phyloP scores from a whole-genome alignment of 2,329 filamentous ascomycete species.

The Monilinia laxa region DNA sequence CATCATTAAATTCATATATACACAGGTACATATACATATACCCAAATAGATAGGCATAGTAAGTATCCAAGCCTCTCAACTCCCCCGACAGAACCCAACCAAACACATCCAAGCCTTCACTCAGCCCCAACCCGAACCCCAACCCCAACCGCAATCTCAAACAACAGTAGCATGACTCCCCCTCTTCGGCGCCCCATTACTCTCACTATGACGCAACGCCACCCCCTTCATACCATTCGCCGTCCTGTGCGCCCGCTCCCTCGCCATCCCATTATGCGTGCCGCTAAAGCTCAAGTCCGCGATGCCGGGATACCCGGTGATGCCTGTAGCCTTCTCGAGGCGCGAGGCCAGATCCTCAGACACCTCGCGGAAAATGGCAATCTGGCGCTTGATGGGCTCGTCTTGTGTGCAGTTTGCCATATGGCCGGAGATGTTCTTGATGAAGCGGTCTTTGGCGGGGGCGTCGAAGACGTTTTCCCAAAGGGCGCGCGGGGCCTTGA shows the following conservation, averaged over 20 bases:
- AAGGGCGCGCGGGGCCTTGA: conserved; percentile 39
- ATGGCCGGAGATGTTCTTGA: conserved; percentile 59
- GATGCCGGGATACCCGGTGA: conserved; percentile 60
- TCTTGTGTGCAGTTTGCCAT: conserved; percentile 52
- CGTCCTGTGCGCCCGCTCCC: conserved; percentile 45
- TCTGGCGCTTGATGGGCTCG: conserved; percentile 57
- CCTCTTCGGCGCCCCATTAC: conserved; percentile 50
- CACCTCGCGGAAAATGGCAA: conserved; percentile 59
- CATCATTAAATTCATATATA: no score
- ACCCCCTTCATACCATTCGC: conserved; percentile 51
- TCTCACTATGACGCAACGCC: conserved; percentile 41
- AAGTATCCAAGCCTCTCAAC: not conserved
- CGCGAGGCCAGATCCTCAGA: conserved; percentile 53
- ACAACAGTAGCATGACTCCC: conserved; percentile 23
- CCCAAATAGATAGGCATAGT: no score
- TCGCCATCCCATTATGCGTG: conserved; percentile 58
- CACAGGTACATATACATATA: no score
- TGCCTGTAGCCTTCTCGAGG: conserved; percentile 54
- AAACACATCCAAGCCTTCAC: not conserved
- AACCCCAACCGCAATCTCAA: no score
- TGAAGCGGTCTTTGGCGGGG: conserved; percentile 57
- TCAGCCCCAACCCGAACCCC: not conserved
- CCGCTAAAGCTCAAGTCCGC: conserved; percentile 57
- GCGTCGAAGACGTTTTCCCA: conserved; percentile 45
- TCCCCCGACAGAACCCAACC: no score